phyloP scores from a whole-genome alignment of 2,329 filamentous ascomycete genomes.

The Neoascochyta sp. region DNA sequence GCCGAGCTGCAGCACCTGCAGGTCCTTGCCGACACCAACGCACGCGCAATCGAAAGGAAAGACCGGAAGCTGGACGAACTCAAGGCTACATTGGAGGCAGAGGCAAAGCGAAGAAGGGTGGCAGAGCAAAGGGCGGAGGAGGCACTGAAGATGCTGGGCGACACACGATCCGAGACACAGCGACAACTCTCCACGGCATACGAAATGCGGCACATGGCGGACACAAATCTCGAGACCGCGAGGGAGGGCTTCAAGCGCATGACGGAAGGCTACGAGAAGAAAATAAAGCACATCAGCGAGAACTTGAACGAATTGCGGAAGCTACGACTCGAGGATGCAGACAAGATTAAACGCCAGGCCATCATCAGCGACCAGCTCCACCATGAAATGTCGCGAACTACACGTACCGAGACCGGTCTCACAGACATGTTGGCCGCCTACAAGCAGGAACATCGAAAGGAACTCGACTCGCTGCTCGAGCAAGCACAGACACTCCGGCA shows the following conservation, averaged over 20 bases:
- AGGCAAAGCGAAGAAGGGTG: slow-evolving; percentile 58
- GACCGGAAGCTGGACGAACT: slow-evolving; percentile 71
- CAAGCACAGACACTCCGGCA: slow-evolving; percentile 56
- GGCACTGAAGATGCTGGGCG: slow-evolving; percentile 63
- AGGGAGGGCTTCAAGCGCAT: slow-evolving; percentile 69
- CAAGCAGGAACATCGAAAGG: slow-evolving; percentile 61
- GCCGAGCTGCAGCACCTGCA: slow-evolving; percentile 67
- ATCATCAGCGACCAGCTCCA: slow-evolving; percentile 72
- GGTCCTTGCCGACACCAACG: slow-evolving; percentile 67
- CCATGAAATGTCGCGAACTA: slow-evolving; percentile 60
- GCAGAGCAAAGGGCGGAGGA: slow-evolving; percentile 59
- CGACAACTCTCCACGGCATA: slow-evolving; percentile 58
- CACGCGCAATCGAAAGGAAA: slow-evolving; percentile 65
- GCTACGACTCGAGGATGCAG: slow-evolving; percentile 27
- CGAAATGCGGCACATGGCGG: slow-evolving; percentile 50
- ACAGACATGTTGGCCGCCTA: slow-evolving; percentile 59
- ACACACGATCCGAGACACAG: slow-evolving; percentile 56
- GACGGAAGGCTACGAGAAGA: slow-evolving; percentile 46
- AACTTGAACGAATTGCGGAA: slow-evolving; percentile 31
- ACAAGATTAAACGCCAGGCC: slow-evolving; percentile 51
- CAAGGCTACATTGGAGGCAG: slow-evolving; percentile 60
- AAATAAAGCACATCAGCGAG: slow-evolving; percentile 54
- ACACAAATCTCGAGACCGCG: slow-evolving; percentile 61
- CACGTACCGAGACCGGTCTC: slow-evolving; percentile 61
- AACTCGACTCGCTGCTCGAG: slow-evolving; percentile 57